phyloP scores from a whole-genome alignment of 306 rosid genomes.

The Delonix regia region DNA sequence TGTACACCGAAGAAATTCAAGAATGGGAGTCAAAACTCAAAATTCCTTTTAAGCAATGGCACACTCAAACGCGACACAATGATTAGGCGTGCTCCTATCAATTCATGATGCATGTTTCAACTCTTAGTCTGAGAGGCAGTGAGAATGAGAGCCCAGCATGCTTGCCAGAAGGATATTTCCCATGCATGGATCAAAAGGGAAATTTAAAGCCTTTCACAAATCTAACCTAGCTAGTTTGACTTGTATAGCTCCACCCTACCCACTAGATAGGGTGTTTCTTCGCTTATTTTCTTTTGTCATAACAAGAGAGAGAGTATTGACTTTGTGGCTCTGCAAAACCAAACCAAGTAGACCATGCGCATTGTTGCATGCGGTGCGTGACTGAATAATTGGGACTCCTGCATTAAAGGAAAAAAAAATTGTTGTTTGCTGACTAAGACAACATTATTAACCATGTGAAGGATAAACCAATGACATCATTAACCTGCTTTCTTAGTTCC shows the following conservation, averaged over 20 bases:
- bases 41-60: conserved; percentile 53
- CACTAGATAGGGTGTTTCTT: not conserved
- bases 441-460: conserved; percentile 27
- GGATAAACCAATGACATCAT: not conserved
- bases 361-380: conserved; percentile 14
- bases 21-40: conserved; percentile 59
- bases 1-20: conserved; percentile 28
- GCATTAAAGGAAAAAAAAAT: not conserved
- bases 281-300: not conserved
- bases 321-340: not conserved
- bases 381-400: conserved; percentile 26
- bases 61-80: conserved; percentile 44
- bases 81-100: conserved; percentile 68
- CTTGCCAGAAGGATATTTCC: conserved; percentile 22
- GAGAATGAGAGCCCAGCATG: conserved; percentile 12
- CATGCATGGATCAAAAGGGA: not conserved
- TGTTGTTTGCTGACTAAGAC: conserved; percentile 10
- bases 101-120: conserved; percentile 38
- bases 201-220: not conserved
- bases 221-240: conserved; percentile 22
- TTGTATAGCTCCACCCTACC: conserved; percentile 5
- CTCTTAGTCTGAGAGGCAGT: conserved; percentile 21
- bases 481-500: not conserved
- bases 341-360: conserved; percentile 37
- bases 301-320: not conserved